Conservation (phyloP, 257 asterid species). For the Ballota nigra region DNA sequence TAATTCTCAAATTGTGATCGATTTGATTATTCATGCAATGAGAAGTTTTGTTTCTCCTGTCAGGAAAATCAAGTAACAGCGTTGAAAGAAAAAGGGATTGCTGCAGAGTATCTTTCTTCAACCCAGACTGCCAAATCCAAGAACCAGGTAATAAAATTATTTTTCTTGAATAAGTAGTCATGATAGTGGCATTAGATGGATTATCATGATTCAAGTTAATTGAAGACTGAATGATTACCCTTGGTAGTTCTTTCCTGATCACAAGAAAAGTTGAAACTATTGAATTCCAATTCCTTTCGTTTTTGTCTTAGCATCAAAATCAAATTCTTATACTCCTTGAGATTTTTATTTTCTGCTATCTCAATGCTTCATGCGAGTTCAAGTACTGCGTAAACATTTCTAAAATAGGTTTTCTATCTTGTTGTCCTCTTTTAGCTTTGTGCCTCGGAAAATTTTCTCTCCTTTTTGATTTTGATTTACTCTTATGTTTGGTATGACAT, state of each 20-base stretch:
- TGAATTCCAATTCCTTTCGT: neutral
- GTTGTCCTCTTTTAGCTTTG: neutral
- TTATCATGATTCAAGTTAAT: neutral
- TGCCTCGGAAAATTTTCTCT: neutral
- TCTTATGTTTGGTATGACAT: neutral
- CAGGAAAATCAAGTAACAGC: constrained; percentile 93
- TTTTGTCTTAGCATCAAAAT: neutral
- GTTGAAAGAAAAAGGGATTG: constrained; percentile 76
- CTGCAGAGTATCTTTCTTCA: constrained; percentile 94
- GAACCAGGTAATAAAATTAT: constrained; percentile 52
- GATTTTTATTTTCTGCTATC: neutral
- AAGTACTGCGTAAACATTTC: neutral
- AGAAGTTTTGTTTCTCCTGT: constrained; percentile 5
- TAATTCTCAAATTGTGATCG: neutral
- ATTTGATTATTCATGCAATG: constrained; percentile 14
- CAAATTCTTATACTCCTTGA: neutral
- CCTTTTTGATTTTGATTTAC: neutral
- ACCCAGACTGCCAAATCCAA: constrained; percentile 64
- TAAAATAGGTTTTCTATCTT: neutral
- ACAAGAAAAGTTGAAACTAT: neutral
- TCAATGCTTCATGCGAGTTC: neutral
- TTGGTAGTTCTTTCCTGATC: constrained; percentile 1
- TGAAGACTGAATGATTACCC: neutral
- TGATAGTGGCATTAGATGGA: constrained; percentile 2
- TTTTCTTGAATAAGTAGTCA: constrained; percentile 4